These are phyloP conservation scores for Letharia columbiana DNA, from an alignment of 495 filamentous ascomycete species.

Conservation along the genomic window DNA sequence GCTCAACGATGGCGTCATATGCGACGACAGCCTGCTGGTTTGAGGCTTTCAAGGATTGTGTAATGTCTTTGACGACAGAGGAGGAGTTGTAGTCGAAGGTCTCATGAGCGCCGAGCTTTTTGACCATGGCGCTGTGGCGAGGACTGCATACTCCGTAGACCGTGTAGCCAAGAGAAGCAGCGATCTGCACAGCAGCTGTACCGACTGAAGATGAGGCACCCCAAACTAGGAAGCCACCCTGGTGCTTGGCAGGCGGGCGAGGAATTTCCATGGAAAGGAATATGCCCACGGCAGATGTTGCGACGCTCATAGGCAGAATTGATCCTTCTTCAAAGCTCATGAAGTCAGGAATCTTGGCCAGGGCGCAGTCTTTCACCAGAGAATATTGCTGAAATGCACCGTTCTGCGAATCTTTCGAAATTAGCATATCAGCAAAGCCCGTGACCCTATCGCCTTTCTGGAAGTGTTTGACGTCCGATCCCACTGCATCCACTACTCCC, in stretches of 20 bases:
- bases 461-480: conserved; percentile 33
- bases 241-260: conserved; percentile 21
- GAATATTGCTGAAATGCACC: conserved; percentile 31
- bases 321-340: conserved; percentile 37
- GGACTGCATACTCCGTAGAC: conserved; percentile 31
- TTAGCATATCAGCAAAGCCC: conserved; percentile 24
- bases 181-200: conserved; percentile 33
- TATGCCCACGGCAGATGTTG: conserved; percentile 23
- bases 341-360: conserved; percentile 32
- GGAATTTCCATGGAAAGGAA: conserved; percentile 22
- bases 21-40: conserved; percentile 11
- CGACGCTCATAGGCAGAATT: conserved; percentile 35
- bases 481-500: conserved; percentile 37
- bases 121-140: conserved; percentile 32
- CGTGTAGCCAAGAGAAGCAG: conserved; percentile 29
- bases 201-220: conserved; percentile 34
- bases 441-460: conserved; percentile 40
- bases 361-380: conserved; percentile 25
- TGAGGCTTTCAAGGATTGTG: conserved; percentile 26
- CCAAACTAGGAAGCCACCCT: conserved; percentile 32
- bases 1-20: conserved; percentile 21
- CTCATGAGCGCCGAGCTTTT: conserved; percentile 29
- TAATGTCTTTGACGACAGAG: conserved; percentile 29
- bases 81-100: conserved; percentile 31
- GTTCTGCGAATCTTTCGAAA: conserved; percentile 24